Conservation (phyloP, 2,329 filamentous ascomycete genomes). For the Diaporthe amygdali region DNA sequence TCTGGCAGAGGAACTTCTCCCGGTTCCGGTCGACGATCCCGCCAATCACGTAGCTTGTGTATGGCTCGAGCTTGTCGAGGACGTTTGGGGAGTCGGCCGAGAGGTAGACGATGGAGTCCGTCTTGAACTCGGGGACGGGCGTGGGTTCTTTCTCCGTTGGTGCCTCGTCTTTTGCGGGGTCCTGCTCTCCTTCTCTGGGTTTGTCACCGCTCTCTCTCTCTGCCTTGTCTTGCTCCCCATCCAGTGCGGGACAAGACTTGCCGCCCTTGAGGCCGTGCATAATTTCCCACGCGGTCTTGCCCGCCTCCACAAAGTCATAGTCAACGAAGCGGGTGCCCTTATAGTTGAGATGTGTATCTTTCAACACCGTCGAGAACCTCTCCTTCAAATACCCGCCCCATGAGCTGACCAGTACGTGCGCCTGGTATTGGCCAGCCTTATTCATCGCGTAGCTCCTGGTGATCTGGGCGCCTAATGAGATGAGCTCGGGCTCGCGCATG, state of each 20-base stretch:
- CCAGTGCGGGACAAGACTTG: slow-evolving; percentile 45
- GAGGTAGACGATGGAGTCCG: slow-evolving; percentile 75
- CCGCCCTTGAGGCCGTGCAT: slow-evolving; percentile 68
- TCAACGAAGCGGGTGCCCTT: slow-evolving; percentile 76
- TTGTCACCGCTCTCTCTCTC: slow-evolving; percentile 30
- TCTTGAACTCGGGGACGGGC: slow-evolving; percentile 39
- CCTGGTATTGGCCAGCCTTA: slow-evolving; percentile 67
- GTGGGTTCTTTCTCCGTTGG: slow-evolving; percentile 31
- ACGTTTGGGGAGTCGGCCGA: slow-evolving; percentile 90
- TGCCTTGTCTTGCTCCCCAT: slow-evolving; percentile 56
- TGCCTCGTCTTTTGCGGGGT: background rate
- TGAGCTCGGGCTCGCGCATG: slow-evolving; percentile 86
- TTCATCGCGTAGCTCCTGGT: slow-evolving; percentile 92
- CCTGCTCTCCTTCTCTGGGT: slow-evolving; percentile 30
- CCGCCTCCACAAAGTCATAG: slow-evolving; percentile 75
- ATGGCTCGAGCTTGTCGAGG: slow-evolving; percentile 80
- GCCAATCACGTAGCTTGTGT: slow-evolving; percentile 91
- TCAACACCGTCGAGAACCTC: slow-evolving; percentile 79
- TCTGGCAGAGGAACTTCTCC: slow-evolving; percentile 93
- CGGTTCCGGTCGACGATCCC: slow-evolving; percentile 96
- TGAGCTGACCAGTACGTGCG: slow-evolving; percentile 77
- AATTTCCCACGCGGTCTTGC: slow-evolving; percentile 65
- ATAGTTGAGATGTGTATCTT: slow-evolving; percentile 77
- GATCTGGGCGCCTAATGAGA: slow-evolving; percentile 83
- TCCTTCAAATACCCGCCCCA: slow-evolving; percentile 78